These are phyloP conservation scores for Penicillium coffeae DNA, from an alignment of 495 filamentous ascomycete genomes.

Conservation along the genomic window DNA sequence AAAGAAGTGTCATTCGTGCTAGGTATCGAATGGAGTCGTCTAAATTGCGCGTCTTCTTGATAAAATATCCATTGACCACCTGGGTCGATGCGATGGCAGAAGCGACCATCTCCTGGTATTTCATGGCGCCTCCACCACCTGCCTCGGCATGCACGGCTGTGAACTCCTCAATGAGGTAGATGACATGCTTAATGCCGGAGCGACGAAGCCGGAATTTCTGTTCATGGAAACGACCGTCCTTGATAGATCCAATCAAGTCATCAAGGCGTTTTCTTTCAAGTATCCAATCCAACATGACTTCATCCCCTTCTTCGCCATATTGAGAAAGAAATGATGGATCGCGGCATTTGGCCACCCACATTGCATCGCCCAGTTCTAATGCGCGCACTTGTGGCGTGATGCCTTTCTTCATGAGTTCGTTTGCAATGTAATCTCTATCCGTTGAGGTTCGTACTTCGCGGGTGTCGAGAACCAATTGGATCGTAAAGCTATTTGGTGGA, in stretches of 20 bases:
- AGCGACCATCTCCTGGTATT: slow-evolving; percentile 61
- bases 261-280: slow-evolving; percentile 81
- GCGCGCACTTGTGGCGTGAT: slow-evolving; percentile 61
- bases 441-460: slow-evolving; percentile 75
- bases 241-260: slow-evolving; percentile 74
- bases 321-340: slow-evolving; percentile 52
- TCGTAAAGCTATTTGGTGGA: slow-evolving; percentile 61
- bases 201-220: slow-evolving; percentile 78
- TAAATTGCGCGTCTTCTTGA: slow-evolving; percentile 71
- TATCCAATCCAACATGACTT: slow-evolving; percentile 75
- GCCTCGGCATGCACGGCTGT: slow-evolving; percentile 43
- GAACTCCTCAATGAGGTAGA: slow-evolving; percentile 79
- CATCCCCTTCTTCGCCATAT: slow-evolving; percentile 63
- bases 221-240: slow-evolving; percentile 79
- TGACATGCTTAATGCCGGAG: slow-evolving; percentile 68
- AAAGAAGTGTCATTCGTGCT: slow-evolving; percentile 65
- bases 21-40: slow-evolving; percentile 82
- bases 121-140: slow-evolving; percentile 32
- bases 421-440: slow-evolving; percentile 75
- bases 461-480: slow-evolving; percentile 70
- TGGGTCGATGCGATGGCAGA: slow-evolving; percentile 77
- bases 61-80: slow-evolving; percentile 77
- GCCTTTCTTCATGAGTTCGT: slow-evolving; percentile 64
- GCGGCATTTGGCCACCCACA: slow-evolving; percentile 76
- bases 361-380: slow-evolving; percentile 70